Conservation (phyloP, 257 asterid genomes). For the Solanum piurae region DNA sequence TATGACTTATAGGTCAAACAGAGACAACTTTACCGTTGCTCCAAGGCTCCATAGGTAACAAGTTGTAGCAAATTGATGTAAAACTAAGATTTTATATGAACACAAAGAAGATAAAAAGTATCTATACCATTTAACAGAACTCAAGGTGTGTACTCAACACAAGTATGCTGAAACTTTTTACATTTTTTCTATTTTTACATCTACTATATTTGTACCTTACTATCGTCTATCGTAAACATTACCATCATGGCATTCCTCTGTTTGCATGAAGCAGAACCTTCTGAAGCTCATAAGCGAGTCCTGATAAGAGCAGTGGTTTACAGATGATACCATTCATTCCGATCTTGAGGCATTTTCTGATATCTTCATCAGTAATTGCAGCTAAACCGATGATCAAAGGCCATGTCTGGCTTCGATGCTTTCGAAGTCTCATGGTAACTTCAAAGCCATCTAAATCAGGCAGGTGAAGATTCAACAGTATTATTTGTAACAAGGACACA, state of each 20-base stretch:
- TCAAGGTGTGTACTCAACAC: neutral
- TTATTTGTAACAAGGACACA: constrained; percentile 32
- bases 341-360: constrained; percentile 35
- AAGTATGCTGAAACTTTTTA: constrained; percentile 7
- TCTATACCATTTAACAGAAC: constrained; percentile 29
- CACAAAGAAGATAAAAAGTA: neutral
- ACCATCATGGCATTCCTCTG: constrained; percentile 17
- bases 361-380: constrained; percentile 41
- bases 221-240: neutral
- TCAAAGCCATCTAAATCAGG: constrained; percentile 79
- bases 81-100: neutral
- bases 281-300: constrained; percentile 53
- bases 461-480: constrained; percentile 76
- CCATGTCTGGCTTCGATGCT: constrained; percentile 64
- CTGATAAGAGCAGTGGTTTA: constrained; percentile 60
- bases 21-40: neutral
- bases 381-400: constrained; percentile 72
- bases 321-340: constrained; percentile 80
- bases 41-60: neutral
- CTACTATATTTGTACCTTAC: neutral
- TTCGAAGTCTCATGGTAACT: constrained; percentile 55
- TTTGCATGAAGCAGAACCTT: constrained; percentile 44
- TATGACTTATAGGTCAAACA: neutral
- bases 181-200: neutral
- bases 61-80: neutral